These are phyloP conservation scores for Yarrowia bubula DNA, from an alignment of 805 yeast genomes.

Conservation along the genomic window DNA sequence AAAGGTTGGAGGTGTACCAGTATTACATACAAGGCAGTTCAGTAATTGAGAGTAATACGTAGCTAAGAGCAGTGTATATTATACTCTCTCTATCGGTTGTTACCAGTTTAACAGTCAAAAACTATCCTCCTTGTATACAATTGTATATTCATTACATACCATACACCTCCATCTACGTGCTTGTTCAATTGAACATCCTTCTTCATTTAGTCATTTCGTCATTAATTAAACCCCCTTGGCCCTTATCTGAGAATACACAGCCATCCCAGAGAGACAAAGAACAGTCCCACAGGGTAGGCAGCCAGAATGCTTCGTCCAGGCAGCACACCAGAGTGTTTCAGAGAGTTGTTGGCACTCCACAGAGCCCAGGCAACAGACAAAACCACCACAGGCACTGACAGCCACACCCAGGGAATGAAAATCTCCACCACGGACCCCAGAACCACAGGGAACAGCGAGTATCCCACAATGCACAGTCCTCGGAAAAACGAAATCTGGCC, in stretches of 20 bases:
- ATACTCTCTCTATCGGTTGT: too few species aligned
- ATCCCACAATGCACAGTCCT: constrained; percentile 68
- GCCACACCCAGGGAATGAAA: constrained; percentile 49
- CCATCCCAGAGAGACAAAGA: constrained; percentile 65
- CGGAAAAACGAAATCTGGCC: constrained; percentile 63
- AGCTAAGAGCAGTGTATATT: too few species aligned
- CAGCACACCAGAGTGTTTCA: constrained; percentile 60
- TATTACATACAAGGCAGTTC: too few species aligned
- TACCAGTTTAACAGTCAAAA: too few species aligned
- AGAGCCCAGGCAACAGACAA: constrained; percentile 60
- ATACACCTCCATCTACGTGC: neutral
- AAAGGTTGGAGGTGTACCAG: too few species aligned
- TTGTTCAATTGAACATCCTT: neutral
- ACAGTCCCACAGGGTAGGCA: constrained; percentile 61
- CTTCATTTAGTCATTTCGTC: neutral
- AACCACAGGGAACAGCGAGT: constrained; percentile 65
- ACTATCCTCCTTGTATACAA: neutral
- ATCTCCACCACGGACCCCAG: constrained; percentile 50
- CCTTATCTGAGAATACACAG: constrained; percentile 55
- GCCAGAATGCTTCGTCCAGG: constrained; percentile 63
- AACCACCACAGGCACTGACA: constrained; percentile 43
- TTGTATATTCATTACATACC: neutral
- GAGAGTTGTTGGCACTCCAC: constrained; percentile 59
- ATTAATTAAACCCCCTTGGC: neutral
- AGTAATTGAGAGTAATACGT: too few species aligned